phyloP scores from a whole-genome alignment of 768 basidiomycete species.

The Zangia roseola region DNA sequence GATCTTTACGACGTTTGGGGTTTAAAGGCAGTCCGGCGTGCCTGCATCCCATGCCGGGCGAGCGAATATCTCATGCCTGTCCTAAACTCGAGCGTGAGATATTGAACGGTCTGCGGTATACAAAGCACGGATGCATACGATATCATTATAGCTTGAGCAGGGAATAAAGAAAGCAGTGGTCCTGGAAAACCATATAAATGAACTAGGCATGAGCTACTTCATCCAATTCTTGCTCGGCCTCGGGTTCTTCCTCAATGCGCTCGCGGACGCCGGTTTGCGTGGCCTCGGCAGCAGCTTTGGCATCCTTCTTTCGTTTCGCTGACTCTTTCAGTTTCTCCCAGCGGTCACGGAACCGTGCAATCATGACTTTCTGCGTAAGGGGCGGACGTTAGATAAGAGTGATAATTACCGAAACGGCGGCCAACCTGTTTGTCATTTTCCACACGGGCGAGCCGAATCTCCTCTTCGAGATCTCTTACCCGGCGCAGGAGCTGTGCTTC shows the following conservation, averaged over 20 bases:
- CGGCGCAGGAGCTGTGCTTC: slow-evolving; percentile 49
- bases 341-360: slow-evolving; percentile 77
- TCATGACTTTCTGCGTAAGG: slow-evolving; percentile 69
- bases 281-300: slow-evolving; percentile 51
- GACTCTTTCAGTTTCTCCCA: slow-evolving; percentile 92
- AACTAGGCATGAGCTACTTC: slow-evolving; percentile 8
- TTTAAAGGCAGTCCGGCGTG: no score
- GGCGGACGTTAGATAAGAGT: slow-evolving; percentile 12
- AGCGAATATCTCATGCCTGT: not conserved
- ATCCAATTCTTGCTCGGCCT: slow-evolving; percentile 60
- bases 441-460: slow-evolving; percentile 54
- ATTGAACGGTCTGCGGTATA: slow-evolving; percentile 8
- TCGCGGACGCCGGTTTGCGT: slow-evolving; percentile 51
- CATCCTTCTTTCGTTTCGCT: slow-evolving; percentile 82
- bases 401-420: slow-evolving; percentile 7
- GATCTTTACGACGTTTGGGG: no score
- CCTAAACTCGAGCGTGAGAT: not conserved
- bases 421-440: slow-evolving; percentile 86
- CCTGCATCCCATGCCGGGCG: not conserved
- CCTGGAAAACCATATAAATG: not conserved
- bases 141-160: slow-evolving; percentile 3
- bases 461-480: slow-evolving; percentile 79
- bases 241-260: slow-evolving; percentile 66
- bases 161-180: slow-evolving; percentile 3
- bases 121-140: slow-evolving; percentile 11